A percentile compares a stretch with the other conserved stretches of the same genome.
phyloP scores from a whole-genome alignment of 257 asterid species.

The Solanum ossicruentum region DNA sequence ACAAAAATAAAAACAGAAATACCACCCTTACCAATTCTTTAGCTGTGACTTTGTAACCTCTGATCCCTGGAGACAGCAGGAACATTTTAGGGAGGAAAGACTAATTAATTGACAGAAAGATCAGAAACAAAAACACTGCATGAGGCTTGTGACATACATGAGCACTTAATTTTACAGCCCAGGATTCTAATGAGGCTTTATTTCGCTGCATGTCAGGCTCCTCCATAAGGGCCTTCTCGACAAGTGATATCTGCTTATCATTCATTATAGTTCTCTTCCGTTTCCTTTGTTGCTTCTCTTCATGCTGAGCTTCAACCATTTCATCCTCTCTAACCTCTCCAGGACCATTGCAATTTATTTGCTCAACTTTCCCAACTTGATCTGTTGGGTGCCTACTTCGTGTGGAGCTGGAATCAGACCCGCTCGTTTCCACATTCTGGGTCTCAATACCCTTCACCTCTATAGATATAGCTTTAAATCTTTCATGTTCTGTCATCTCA shows the following conservation, averaged over 20 bases:
- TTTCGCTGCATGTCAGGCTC: conserved; percentile 97
- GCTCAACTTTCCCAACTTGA: conserved; percentile 32
- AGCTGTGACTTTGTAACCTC: conserved; percentile 90
- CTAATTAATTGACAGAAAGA: background rate
- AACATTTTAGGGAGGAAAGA: conserved; percentile 2
- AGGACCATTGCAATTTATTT: conserved; percentile 31
- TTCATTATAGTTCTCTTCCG: conserved; percentile 92
- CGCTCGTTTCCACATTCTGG: conserved; percentile 57
- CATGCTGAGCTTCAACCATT: conserved; percentile 49
- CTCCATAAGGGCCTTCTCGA: conserved; percentile 61
- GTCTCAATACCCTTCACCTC: conserved; percentile 26
- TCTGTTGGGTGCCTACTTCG: conserved; percentile 41
- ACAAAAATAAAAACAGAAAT: background rate
- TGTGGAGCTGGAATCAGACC: conserved; percentile 70
- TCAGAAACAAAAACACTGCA: background rate
- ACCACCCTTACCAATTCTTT: conserved; percentile 67
- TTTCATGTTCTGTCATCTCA: conserved; percentile 19
- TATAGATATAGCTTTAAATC: conserved; percentile 12
- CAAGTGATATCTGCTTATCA: conserved; percentile 59
- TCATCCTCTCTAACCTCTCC: conserved; percentile 53
- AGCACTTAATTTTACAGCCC: conserved; percentile 78
- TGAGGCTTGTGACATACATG: conserved; percentile 36
- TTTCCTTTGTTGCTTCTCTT: conserved; percentile 78
- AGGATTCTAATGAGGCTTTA: conserved; percentile 31
- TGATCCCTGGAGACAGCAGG: conserved; percentile 56